Base-by-base conservation (phyloP, 345 rosid species). In the Cardiospermum halicacabum region DNA sequence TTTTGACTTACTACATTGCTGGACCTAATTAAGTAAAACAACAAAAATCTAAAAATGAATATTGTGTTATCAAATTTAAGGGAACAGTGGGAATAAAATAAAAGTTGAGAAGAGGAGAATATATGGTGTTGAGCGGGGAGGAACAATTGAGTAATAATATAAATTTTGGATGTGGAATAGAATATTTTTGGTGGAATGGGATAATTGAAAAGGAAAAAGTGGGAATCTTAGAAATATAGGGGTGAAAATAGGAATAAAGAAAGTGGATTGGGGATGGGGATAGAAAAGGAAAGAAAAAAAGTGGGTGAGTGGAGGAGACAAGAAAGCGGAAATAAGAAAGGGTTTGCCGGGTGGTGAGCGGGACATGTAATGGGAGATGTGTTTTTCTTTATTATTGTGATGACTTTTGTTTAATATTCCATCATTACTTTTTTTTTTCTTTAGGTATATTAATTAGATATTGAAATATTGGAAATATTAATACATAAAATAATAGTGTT, bases 311-410 rank as follows among this genome's bases (percentile, higher is more conserved):
- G 56, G 56, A 19, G 81, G 86, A 60, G 80, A 77, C 87, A 77
- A 67, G 76, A 72, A 75, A 68, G 80, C 74, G 78, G 75, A 75
- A 75, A 7, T 71, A 69, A 58, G 69, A 80, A 79, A 76, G 64
- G 61, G 74, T 68, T 80, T 82, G 87, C 82, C 81, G 77, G 84
- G 65, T 77, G 22, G 34, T 77, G 79, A 77, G 68, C 67, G 22
- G 11, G 73, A 58, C 81, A n/a, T n/a, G n/a, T n/a, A 56, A 61
- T 61, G 31, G 0, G 39, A 5, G 12, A 47, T 18, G 7, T 19
- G 10, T 34, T n/a, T n/a, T 9, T 57, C 1, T 4, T 11, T 3
- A 3, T 0, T 24, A 21, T 3, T n/a, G 5, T 16, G 5, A 43
- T 43, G 2, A 43, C 49, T 43, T n/a, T 65, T 66, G 39, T 34